Evolutionary conservation across 169 alveolate species (phyloP).

Genomic region (Plasmodium blacklocki): DNA sequence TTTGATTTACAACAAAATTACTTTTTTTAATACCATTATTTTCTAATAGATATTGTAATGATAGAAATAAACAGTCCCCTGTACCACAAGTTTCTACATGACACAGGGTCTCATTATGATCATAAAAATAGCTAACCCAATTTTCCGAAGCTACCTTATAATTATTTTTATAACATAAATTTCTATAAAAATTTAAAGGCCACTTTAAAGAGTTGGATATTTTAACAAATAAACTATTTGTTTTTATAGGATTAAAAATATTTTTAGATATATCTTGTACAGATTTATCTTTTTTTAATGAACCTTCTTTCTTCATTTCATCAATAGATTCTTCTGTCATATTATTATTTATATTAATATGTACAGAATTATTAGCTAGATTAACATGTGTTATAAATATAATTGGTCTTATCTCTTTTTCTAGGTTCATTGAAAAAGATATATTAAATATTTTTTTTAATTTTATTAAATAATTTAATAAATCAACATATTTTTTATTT

Average conservation of each 20-base stretch:
- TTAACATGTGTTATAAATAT: slow-evolving; percentile 8
- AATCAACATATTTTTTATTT: slow-evolving; percentile 20
- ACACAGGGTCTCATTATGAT: slow-evolving; percentile 64
- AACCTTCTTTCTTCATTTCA: background rate
- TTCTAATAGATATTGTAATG: slow-evolving; percentile 25
- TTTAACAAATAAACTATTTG: background rate
- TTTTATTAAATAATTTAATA: slow-evolving; percentile 2
- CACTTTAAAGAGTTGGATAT: background rate
- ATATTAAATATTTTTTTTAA: slow-evolving; percentile 11
- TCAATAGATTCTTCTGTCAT: background rate
- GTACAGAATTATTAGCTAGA: background rate
- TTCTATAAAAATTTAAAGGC: slow-evolving; percentile 6
- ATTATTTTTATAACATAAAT: slow-evolving; percentile 36
- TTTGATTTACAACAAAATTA: background rate
- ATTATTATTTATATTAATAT: slow-evolving; percentile 7
- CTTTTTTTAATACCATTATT: slow-evolving; percentile 12
- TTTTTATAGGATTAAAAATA: background rate
- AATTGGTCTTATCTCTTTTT: background rate
- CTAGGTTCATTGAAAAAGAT: slow-evolving; percentile 1
- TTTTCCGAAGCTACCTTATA: slow-evolving; percentile 29
- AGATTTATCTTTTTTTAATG: background rate
- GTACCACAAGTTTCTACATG: slow-evolving; percentile 33
- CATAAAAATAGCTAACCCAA: slow-evolving; percentile 45
- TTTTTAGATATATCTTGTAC: background rate
- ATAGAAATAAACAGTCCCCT: slow-evolving; percentile 48